Evolutionary conservation across 257 asterid genomes (phyloP).

Genomic region (Voacanga thouarsii): DNA sequence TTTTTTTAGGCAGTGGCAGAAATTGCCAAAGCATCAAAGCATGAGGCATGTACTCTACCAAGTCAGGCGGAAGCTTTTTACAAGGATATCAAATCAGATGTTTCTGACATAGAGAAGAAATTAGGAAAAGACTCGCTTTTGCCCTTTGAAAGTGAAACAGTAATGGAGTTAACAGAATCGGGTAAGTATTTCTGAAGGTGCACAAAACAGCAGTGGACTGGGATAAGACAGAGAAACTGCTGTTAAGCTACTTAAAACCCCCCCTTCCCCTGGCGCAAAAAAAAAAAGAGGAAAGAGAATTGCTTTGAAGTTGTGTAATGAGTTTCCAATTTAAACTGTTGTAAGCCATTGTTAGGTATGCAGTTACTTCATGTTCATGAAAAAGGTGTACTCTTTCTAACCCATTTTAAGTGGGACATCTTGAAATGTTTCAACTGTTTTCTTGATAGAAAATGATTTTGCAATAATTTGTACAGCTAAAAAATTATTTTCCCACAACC

Average conservation of each 20-base stretch:
- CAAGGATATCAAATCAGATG: constrained; percentile 41
- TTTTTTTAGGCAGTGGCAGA: constrained; percentile 72
- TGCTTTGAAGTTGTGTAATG: neutral
- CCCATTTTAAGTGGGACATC: neutral
- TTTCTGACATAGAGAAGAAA: constrained; percentile 37
- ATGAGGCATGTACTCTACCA: constrained; percentile 70
- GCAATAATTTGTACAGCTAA: neutral
- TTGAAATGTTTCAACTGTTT: neutral
- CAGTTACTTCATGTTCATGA: neutral
- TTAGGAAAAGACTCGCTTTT: constrained; percentile 24
- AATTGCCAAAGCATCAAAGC: constrained; percentile 70
- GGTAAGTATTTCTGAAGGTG: constrained; percentile 35
- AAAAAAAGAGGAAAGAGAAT: neutral
- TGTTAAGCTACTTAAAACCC: neutral
- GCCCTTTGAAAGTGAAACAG: constrained; percentile 24
- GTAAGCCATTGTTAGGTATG: neutral
- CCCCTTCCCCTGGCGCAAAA: no score
- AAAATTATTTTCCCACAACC: neutral
- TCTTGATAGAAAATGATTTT: neutral
- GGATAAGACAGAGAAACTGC: neutral
- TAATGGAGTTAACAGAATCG: constrained; percentile 21
- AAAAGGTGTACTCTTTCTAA: neutral
- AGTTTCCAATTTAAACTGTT: neutral
- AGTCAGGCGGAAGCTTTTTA: constrained; percentile 52
- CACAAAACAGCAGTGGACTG: neutral